Evolutionary conservation across 306 rosid species (phyloP).

Genomic region (Cucumis hystrix): DNA sequence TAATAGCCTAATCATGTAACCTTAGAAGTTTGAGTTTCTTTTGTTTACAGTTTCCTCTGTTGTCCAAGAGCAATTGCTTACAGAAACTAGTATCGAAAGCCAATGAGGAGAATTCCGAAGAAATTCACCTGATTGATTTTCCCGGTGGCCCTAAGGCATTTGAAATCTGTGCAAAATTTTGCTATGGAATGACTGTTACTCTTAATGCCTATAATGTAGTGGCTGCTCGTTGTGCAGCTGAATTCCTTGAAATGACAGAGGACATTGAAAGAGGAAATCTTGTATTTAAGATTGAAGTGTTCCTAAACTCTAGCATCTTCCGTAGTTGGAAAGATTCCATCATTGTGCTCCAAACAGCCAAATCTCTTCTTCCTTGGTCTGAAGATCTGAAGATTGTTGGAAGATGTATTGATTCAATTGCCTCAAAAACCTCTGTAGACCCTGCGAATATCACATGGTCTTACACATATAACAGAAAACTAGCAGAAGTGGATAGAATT

Average conservation of each 20-base stretch:
- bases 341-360: constrained; percentile 81
- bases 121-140: constrained; percentile 49
- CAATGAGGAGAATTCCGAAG: constrained; percentile 55
- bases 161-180: constrained; percentile 89
- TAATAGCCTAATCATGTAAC: not conserved
- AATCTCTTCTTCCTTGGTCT: constrained; percentile 82
- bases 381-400: constrained; percentile 82
- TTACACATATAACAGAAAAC: constrained; percentile 67
- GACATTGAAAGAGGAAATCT: constrained; percentile 74
- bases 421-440: constrained; percentile 83
- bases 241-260: constrained; percentile 89
- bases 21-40: constrained; percentile 7
- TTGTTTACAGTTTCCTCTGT: constrained; percentile 64
- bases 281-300: constrained; percentile 81
- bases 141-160: constrained; percentile 94
- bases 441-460: constrained; percentile 81
- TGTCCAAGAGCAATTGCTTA: constrained; percentile 74
- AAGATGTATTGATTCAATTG: constrained; percentile 92
- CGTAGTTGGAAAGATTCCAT: constrained; percentile 97
- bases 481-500: constrained; percentile 45
- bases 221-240: constrained; percentile 94
- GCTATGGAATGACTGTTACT: constrained; percentile 94
- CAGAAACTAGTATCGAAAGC: constrained; percentile 49
- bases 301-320: constrained; percentile 81
- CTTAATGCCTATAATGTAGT: constrained; percentile 92